phyloP scores from a whole-genome alignment of 495 filamentous ascomycete genomes.

The Talaromyces stipitatus region DNA sequence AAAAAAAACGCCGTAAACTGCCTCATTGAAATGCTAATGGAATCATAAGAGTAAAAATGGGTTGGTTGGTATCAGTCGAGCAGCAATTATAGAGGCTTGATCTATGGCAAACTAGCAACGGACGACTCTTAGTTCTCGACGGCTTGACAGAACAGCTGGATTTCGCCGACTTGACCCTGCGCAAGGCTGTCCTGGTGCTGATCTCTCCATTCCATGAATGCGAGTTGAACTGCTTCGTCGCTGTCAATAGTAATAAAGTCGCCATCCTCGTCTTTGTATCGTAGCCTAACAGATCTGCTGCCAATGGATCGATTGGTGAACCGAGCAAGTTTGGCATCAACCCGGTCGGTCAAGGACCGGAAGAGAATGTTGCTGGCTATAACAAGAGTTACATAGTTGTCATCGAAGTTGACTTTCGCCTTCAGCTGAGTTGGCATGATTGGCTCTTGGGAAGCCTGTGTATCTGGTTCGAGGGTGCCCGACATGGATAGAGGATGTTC shows the following conservation, averaged over 20 bases:
- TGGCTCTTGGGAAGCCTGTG: constrained; percentile 25
- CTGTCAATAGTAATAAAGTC: constrained; percentile 89
- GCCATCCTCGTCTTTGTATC: constrained; percentile 86
- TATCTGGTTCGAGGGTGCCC: constrained; percentile 16
- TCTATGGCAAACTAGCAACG: not conserved
- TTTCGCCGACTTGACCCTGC: constrained; percentile 68
- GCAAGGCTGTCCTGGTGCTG: constrained; percentile 56
- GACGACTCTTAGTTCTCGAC: constrained; percentile 28
- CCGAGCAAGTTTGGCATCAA: constrained; percentile 85
- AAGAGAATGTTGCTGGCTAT: constrained; percentile 90
- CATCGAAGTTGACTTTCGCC: constrained; percentile 83
- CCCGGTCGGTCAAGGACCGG: constrained; percentile 88
- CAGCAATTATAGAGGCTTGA: not conserved
- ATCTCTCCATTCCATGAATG: constrained; percentile 88
- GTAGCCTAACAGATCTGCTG: constrained; percentile 67
- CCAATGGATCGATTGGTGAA: constrained; percentile 75
- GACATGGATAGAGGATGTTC: constrained; percentile 28
- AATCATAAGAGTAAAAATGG: not conserved
- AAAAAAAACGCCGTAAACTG: constrained; percentile 7
- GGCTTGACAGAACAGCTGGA: constrained; percentile 66
- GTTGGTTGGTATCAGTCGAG: not conserved
- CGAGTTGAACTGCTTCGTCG: constrained; percentile 90
- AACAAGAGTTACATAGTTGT: constrained; percentile 80
- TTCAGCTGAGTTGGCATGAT: constrained; percentile 66
- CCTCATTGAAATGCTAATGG: constrained; percentile 1